These are phyloP conservation scores for Xylaria sp. DNA, from an alignment of 2,329 filamentous ascomycete species.

Conservation along the genomic window DNA sequence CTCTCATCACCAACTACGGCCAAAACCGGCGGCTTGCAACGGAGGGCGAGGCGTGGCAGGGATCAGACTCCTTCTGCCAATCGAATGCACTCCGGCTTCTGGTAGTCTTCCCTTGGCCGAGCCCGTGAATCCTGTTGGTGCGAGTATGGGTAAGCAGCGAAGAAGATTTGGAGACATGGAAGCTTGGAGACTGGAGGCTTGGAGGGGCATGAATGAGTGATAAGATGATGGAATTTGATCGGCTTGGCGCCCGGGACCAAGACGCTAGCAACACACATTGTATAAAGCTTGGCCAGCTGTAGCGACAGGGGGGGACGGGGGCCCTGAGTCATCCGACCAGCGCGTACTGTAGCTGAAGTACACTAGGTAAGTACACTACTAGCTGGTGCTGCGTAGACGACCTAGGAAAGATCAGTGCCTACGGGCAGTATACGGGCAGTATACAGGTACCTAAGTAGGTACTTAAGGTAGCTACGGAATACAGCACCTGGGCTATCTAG, in stretches of 20 bases:
- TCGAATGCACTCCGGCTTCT: not conserved
- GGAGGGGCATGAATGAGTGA: constrained; percentile 21
- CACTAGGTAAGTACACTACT: too few species aligned
- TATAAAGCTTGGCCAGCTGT: constrained; percentile 5
- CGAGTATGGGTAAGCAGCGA: not conserved
- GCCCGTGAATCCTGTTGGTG: not conserved
- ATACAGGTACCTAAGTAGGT: too few species aligned
- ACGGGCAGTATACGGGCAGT: too few species aligned
- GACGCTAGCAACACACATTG: not conserved
- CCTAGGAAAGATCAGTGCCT: too few species aligned
- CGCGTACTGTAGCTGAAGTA: too few species aligned
- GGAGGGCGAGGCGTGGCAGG: not conserved
- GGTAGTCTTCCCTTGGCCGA: not conserved
- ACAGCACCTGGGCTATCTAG: too few species aligned
- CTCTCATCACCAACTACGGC: constrained; percentile 1
- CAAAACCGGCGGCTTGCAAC: not conserved
- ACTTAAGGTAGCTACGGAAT: too few species aligned
- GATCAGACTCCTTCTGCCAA: not conserved
- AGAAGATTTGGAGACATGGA: not conserved
- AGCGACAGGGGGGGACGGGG: not conserved
- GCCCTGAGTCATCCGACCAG: constrained; percentile 10
- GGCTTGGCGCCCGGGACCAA: constrained; percentile 17
- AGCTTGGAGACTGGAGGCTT: not conserved
- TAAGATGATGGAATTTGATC: constrained; percentile 23
- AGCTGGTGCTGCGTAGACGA: too few species aligned